These are phyloP conservation scores for Boletus tomentosulus DNA, from an alignment of 768 basidiomycete genomes.

Conservation along the genomic window DNA sequence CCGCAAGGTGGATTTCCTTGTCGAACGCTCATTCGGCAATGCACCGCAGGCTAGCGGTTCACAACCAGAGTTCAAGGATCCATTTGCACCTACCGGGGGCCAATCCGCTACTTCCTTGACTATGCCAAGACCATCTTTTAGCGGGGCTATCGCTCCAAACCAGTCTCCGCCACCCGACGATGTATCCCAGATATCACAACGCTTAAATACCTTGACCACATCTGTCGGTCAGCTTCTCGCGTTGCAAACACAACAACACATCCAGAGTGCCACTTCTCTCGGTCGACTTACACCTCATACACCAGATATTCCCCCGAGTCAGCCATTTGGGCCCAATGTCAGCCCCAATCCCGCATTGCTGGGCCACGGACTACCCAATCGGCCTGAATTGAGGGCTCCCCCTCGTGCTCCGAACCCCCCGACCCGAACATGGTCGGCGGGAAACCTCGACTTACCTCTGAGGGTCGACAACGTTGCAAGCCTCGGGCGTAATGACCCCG, in stretches of 20 bases:
- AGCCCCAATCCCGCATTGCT: conserved; percentile 39
- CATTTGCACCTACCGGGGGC: conserved; percentile 50
- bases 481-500: conserved; percentile 36
- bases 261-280: conserved; percentile 43
- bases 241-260: conserved; percentile 68
- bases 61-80: conserved; percentile 80
- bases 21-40: conserved; percentile 56
- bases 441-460: conserved; percentile 69
- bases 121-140: conserved; percentile 57
- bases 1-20: conserved; percentile 71
- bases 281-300: conserved; percentile 32
- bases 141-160: conserved; percentile 68
- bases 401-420: conserved; percentile 66
- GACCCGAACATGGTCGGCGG: conserved; percentile 82
- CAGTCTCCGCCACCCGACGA: conserved; percentile 66
- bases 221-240: conserved; percentile 84
- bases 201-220: conserved; percentile 73
- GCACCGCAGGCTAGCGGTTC: conserved; percentile 17
- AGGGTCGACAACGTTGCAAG: conserved; percentile 42
- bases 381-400: conserved; percentile 58
- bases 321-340: conserved; percentile 34
- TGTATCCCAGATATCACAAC: conserved; percentile 70
- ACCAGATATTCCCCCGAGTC: conserved; percentile 46
- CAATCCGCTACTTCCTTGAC: conserved; percentile 35
- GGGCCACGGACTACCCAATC: conserved; percentile 59